Evolutionary conservation across 495 filamentous ascomycete genomes (phyloP).

Genomic region (Hypoxylon fuscum): DNA sequence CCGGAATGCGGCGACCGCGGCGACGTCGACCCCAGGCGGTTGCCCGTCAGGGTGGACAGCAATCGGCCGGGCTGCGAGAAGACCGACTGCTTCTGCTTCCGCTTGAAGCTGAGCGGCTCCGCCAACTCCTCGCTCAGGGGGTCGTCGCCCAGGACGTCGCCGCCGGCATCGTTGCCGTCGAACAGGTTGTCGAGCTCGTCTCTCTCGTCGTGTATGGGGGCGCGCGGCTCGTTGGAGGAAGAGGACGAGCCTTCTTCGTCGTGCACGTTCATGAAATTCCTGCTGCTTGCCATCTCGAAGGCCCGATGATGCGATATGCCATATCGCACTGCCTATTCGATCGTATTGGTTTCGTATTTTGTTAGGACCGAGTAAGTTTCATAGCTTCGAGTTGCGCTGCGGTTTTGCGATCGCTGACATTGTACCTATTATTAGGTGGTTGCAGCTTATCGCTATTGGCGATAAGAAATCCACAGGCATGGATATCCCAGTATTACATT

Average conservation of each 20-base stretch:
- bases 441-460: neutral
- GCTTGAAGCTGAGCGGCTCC: slow-evolving; percentile 81
- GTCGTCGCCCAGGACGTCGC: slow-evolving; percentile 55
- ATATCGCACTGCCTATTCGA: slow-evolving; percentile 32
- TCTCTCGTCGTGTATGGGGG: slow-evolving; percentile 45
- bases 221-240: slow-evolving; percentile 38
- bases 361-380: slow-evolving; percentile 8
- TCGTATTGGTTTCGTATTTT: neutral
- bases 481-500: neutral
- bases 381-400: slow-evolving; percentile 4
- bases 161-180: slow-evolving; percentile 48
- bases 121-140: slow-evolving; percentile 59
- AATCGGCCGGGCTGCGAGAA: slow-evolving; percentile 61
- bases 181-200: slow-evolving; percentile 59
- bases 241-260: slow-evolving; percentile 44
- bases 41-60: slow-evolving; percentile 65
- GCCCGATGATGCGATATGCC: slow-evolving; percentile 36
- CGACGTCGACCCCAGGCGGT: slow-evolving; percentile 29
- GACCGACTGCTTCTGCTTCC: slow-evolving; percentile 71
- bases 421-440: slow-evolving; percentile 1
- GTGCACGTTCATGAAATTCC: slow-evolving; percentile 42
- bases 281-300: slow-evolving; percentile 45
- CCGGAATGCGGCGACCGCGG: slow-evolving; percentile 33
- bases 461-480: slow-evolving; percentile 6
- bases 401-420: slow-evolving; percentile 27